Conservation (phyloP, 768 basidiomycete genomes). For the Ramaria sp. region DNA sequence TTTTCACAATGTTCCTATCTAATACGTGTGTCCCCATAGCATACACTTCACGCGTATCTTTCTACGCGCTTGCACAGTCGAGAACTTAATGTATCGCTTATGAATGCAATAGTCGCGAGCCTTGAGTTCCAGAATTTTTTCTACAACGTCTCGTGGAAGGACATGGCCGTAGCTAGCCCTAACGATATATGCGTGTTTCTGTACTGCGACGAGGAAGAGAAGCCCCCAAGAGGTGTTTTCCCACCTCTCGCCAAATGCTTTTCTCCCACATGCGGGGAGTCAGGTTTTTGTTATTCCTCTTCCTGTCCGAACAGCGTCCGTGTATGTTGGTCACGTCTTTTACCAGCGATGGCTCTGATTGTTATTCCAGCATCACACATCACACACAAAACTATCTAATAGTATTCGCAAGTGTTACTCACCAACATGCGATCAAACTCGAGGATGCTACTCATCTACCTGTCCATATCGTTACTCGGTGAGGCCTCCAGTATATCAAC, state of each 20-base stretch:
- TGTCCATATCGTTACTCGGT: slow-evolving; percentile 2
- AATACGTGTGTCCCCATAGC: neutral
- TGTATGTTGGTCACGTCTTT: neutral
- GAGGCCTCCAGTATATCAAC: neutral
- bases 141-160: neutral
- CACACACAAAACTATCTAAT: neutral
- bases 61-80: neutral
- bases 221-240: slow-evolving; percentile 78
- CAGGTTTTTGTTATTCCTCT: slow-evolving; percentile 70
- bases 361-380: neutral
- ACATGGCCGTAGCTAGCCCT: neutral
- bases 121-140: slow-evolving; percentile 4
- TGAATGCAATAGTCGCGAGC: slow-evolving; percentile 4
- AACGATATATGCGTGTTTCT: slow-evolving; percentile 8
- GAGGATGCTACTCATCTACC: slow-evolving; percentile 7
- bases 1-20: neutral
- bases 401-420: slow-evolving; percentile 2
- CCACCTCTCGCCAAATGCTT: slow-evolving; percentile 89
- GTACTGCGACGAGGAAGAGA: slow-evolving; percentile 1
- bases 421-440: neutral
- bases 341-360: neutral
- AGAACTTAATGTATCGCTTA: neutral
- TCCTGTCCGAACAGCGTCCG: slow-evolving; percentile 42
- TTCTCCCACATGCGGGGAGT: slow-evolving; percentile 75
- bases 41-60: neutral